Conservation (phyloP, 202 grass and related monocot species). For the Brachypodium distachyon region DNA sequence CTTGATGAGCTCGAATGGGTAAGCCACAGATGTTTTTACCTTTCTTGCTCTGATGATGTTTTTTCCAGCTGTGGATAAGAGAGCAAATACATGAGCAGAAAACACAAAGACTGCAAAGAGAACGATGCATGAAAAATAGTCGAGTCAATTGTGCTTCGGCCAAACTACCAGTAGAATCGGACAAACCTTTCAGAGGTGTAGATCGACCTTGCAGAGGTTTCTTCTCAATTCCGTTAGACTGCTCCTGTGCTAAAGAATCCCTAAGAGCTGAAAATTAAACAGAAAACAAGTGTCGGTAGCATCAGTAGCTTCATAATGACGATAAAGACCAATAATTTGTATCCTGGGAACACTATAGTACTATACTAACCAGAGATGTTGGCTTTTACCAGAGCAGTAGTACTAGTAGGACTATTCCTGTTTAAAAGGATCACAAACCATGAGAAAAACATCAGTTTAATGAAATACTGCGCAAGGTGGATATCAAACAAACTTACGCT, state of each 20-base stretch:
- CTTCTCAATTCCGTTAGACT: constrained; percentile 24
- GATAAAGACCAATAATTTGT: neutral
- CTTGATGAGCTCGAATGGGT: constrained; percentile 89
- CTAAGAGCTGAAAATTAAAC: constrained; percentile 25
- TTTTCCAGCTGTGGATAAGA: constrained; percentile 49
- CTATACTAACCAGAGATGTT: constrained; percentile 47
- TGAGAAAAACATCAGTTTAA: neutral
- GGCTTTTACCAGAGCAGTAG: constrained; percentile 12
- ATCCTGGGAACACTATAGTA: constrained; percentile 1
- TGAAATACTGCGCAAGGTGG: neutral
- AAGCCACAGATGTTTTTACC: constrained; percentile 44
- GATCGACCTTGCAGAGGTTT: constrained; percentile 18
- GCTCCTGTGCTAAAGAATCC: constrained; percentile 25
- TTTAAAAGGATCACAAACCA: constrained; percentile 1
- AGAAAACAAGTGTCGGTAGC: neutral
- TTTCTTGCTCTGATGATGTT: constrained; percentile 47
- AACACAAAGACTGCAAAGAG: neutral
- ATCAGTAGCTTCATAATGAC: neutral
- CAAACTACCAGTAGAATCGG: neutral
- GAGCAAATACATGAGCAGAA: neutral
- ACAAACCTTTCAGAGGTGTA: constrained; percentile 55
- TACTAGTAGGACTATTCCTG: constrained; percentile 46
- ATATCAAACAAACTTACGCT: constrained; percentile 28
- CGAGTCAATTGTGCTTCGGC: neutral
- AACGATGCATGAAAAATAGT: neutral